A percentile compares a stretch with the other conserved stretches of the same genome.
phyloP scores from a whole-genome alignment of 164 flowering plant genomes.

The Stephania cephalantha region DNA sequence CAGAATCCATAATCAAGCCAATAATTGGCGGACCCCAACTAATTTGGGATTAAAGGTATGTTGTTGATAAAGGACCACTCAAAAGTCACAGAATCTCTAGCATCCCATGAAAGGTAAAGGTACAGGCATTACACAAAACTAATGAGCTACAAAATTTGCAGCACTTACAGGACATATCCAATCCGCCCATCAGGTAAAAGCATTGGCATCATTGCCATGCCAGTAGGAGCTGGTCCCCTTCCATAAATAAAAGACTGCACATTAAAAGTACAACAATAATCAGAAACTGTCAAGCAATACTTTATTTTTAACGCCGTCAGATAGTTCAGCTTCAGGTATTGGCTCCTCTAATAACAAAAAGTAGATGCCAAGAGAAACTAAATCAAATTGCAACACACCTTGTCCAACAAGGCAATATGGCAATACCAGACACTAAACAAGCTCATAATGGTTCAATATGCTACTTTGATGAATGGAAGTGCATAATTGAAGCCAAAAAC shows the following conservation, averaged over 20 bases:
- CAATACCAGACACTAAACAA: not conserved
- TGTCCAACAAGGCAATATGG: not conserved
- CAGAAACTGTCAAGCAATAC: not conserved
- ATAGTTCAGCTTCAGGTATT: not conserved
- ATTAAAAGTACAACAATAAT: not conserved
- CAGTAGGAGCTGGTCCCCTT: slow-evolving; percentile 62
- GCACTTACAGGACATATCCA: slow-evolving; percentile 83
- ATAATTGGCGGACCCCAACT: not conserved
- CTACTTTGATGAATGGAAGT: not conserved
- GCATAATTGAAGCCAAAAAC: too few relatives aligned
- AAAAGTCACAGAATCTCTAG: not conserved
- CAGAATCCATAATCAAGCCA: not conserved
- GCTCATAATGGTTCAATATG: not conserved
- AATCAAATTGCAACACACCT: not conserved
- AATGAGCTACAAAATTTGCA: not conserved
- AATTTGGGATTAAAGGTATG: too few relatives aligned
- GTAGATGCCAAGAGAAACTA: not conserved
- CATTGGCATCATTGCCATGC: slow-evolving; percentile 95
- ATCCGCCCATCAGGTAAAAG: slow-evolving; percentile 82
- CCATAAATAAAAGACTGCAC: slow-evolving; percentile 82
- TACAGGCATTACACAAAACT: not conserved
- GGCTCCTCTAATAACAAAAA: not conserved
- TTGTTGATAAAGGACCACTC: not conserved
- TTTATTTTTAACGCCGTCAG: not conserved
- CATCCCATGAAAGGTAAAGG: not conserved